These are phyloP conservation scores for Daldinia bambusicola DNA, from an alignment of 495 filamentous ascomycete genomes.

Conservation along the genomic window DNA sequence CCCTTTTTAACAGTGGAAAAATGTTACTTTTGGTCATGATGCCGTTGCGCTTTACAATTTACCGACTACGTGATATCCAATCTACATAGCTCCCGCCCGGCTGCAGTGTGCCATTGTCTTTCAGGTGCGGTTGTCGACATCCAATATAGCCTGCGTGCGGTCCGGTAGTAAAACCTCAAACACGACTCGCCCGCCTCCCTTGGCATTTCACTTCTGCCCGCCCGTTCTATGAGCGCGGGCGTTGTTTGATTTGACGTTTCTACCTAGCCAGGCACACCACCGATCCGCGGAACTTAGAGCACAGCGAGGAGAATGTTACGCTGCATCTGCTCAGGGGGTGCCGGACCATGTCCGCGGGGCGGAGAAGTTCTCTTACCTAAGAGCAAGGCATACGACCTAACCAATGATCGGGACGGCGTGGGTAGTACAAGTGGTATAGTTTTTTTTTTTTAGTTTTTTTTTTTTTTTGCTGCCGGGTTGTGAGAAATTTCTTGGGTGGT, in stretches of 20 bases:
- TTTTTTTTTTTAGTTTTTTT: no score
- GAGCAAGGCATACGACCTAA: background rate
- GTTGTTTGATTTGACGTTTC: background rate
- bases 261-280: conserved; percentile 11
- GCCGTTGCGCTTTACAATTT: background rate
- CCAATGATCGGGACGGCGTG: background rate
- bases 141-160: background rate
- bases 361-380: conserved; percentile 14
- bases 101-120: background rate
- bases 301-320: conserved; percentile 11
- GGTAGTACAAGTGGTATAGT: conserved; percentile 17
- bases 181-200: background rate
- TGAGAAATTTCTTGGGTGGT: no score
- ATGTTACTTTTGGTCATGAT: background rate
- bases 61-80: background rate
- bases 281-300: conserved; percentile 10
- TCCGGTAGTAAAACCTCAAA: background rate
- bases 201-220: background rate
- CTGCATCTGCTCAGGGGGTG: background rate
- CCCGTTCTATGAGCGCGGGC: background rate
- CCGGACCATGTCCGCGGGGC: conserved; percentile 23
- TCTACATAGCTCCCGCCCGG: background rate
- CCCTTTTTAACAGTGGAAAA: conserved; percentile 11
- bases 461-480: no score
- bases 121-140: conserved; percentile 3